These are phyloP conservation scores for Kuraishia hungarica DNA, from an alignment of 805 yeast species.

Conservation along the genomic window DNA sequence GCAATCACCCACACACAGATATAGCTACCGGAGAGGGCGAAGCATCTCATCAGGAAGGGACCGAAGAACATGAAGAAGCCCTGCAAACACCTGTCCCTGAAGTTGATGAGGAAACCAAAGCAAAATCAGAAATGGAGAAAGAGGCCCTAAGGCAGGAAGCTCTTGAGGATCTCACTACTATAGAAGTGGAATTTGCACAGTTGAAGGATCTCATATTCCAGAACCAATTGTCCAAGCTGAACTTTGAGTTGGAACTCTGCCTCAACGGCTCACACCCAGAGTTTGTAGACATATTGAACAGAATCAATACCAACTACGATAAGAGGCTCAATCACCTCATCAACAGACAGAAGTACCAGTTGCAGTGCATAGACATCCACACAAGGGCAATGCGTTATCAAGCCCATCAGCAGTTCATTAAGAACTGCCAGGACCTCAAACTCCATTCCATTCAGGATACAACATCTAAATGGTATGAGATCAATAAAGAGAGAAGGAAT, in stretches of 20 bases:
- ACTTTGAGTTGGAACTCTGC: constrained; percentile 82
- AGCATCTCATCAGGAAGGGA: constrained; percentile 16
- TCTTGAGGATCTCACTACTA: constrained; percentile 61
- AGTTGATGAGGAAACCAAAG: constrained; percentile 11
- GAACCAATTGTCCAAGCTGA: constrained; percentile 68
- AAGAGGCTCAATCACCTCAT: constrained; percentile 39
- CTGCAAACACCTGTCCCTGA: constrained; percentile 9
- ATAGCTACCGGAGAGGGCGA: constrained; percentile 14
- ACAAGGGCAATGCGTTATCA: constrained; percentile 72
- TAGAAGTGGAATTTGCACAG: constrained; percentile 81
- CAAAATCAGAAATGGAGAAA: constrained; percentile 17
- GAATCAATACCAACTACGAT: constrained; percentile 68
- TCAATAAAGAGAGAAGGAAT: constrained; percentile 79
- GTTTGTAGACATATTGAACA: constrained; percentile 58
- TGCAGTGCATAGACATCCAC: constrained; percentile 71
- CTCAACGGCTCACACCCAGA: constrained; percentile 90
- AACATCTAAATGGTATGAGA: constrained; percentile 85
- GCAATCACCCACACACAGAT: constrained; percentile 10
- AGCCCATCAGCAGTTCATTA: constrained; percentile 76
- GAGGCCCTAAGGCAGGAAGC: constrained; percentile 51
- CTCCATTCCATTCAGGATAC: constrained; percentile 58
- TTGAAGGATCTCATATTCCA: constrained; percentile 79
- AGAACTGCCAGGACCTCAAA: constrained; percentile 59
- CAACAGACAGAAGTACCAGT: constrained; percentile 48
- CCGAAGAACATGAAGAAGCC: constrained; percentile 15